Percentiles rank a stretch among this genome's conserved stretches.
Conservation (phyloP, 257 asterid species). For the Solanum piurae region DNA sequence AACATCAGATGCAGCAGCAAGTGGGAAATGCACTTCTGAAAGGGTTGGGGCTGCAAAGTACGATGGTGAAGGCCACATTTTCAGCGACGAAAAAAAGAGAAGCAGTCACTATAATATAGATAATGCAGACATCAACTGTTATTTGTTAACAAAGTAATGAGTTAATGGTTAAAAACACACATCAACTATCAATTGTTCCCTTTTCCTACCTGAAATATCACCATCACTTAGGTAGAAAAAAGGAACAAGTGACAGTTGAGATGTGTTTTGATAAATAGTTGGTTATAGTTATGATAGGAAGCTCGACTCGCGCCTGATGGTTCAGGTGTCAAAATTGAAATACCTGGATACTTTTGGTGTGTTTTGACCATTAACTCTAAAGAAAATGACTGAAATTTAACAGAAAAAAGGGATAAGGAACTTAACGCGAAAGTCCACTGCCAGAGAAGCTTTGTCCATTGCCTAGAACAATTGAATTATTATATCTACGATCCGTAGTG, state of each 20-base stretch:
- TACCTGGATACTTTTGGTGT: not conserved
- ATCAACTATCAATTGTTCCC: not conserved
- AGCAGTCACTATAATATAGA: not conserved
- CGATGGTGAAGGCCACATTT: not conserved
- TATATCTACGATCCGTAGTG: conserved; percentile 46
- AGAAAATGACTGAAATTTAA: not conserved
- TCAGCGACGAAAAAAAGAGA: not conserved
- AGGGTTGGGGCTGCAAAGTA: conserved; percentile 45
- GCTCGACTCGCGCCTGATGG: not conserved
- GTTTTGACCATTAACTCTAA: not conserved
- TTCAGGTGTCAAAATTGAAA: not conserved
- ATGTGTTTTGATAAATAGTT: not conserved
- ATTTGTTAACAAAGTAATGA: not conserved
- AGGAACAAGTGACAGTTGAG: not conserved
- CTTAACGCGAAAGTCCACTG: conserved; percentile 51
- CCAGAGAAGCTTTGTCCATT: conserved; percentile 35
- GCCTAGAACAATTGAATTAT: conserved; percentile 35
- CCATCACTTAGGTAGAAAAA: not conserved
- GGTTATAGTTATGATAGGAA: not conserved
- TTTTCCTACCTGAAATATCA: not conserved
- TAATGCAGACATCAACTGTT: not conserved
- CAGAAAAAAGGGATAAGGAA: not conserved
- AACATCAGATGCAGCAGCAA: conserved; percentile 66
- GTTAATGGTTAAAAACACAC: not conserved
- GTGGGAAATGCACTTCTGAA: conserved; percentile 25